phyloP scores from a whole-genome alignment of 202 grass and related monocot genomes.

The Zoysia matrella region DNA sequence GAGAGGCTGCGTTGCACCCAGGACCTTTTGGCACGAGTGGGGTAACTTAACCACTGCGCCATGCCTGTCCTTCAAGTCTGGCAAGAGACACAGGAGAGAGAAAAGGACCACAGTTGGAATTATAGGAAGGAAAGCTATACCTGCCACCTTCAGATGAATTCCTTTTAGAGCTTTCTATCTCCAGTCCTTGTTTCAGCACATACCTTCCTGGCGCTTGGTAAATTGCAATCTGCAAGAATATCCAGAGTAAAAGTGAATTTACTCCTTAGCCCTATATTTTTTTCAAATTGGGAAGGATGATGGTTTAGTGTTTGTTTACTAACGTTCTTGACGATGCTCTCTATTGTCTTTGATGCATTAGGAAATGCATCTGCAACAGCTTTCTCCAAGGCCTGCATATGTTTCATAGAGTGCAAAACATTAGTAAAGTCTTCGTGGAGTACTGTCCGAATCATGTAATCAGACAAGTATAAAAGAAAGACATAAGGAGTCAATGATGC shows the following conservation, averaged over 20 bases:
- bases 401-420: slow-evolving; percentile 28
- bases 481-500: slow-evolving; percentile 3
- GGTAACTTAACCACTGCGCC: too few species aligned
- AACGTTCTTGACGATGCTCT: slow-evolving; percentile 80
- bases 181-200: slow-evolving; percentile 79
- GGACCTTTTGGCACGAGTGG: too few species aligned
- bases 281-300: slow-evolving; percentile 31
- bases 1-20: too few species aligned
- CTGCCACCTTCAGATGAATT: slow-evolving; percentile 60
- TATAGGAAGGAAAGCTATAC: slow-evolving; percentile 43
- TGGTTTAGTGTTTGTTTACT: slow-evolving; percentile 48
- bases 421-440: slow-evolving; percentile 6
- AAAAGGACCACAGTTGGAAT: slow-evolving; percentile 7
- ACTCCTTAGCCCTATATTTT: background rate
- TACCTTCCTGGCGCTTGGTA: slow-evolving; percentile 82
- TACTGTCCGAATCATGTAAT: slow-evolving; percentile 15
- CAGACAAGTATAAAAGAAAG: slow-evolving; percentile 16
- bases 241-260: slow-evolving; percentile 30
- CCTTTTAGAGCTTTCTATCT: slow-evolving; percentile 63
- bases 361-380: slow-evolving; percentile 73
- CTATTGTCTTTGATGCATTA: slow-evolving; percentile 76
- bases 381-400: slow-evolving; percentile 89
- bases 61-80: background rate
- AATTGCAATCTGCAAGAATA: slow-evolving; percentile 75
- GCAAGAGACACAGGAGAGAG: background rate